Base-by-base conservation (phyloP, 495 filamentous ascomycete genomes). In the Hypoxylon lienhwacheense region DNA sequence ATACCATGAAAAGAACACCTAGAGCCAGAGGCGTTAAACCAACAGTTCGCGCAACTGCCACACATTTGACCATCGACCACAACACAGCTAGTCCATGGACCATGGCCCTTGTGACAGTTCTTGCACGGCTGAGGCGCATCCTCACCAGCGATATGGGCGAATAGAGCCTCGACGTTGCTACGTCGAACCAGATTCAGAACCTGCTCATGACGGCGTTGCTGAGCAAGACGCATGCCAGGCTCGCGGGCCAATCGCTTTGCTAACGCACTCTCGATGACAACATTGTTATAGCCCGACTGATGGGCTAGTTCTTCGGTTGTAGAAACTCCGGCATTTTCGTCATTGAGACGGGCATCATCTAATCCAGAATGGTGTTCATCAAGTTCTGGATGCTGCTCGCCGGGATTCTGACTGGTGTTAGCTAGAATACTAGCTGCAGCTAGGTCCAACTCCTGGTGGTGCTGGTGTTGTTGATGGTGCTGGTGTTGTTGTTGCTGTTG, bases 81-180 rank as follows among this genome's bases (percentile, higher is more conserved):
- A 19, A 78, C 64, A 47, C 75, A 78, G 11, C 57, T 68, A 1
- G 64, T 73, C 75, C 75, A 78, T 1, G 75, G 75, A 0, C 75
- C 75, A 21, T 78, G 74, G 14, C 75, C 75, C 49, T 78, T 78
- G 58, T 76, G 74, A 55, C 75, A 78, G 56, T 77, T 77, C 63
- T 78, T 78, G 36, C 75, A 78, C 5, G 71, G 74, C 2, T 71
- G 61, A 0, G 71, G 68, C 0, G 73, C 72, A 7, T 65, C 58
- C 28, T 69, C 66, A 19, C 75, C 75, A 1, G 74, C 69, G 20
- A 78, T 76, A 47, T 78, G 75, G 6, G 74, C 75, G 41, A 78
- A 77, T 32, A 78, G 41, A 1, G 75, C 75, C 42, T 78, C 75
- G 7, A 78, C 75, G 25, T 78, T 78, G 55, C 75, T 78, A 0